Evolutionary conservation across 1,139 yeast genomes (phyloP), one percentile per base, ranked within the genome.

Genomic region (Pichia sp.): DNA sequence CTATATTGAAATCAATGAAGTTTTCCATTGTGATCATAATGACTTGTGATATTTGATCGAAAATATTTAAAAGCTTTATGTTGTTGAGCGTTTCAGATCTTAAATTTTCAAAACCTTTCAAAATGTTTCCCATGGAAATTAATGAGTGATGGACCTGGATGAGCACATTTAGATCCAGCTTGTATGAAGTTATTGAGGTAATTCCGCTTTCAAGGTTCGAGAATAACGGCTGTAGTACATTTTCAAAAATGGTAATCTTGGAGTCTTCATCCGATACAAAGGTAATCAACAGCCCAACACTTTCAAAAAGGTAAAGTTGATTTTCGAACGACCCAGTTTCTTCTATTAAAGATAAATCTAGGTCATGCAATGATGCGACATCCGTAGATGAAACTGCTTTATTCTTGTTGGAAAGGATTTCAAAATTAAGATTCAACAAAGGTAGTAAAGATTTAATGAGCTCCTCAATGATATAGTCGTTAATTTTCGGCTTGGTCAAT

Each of bases 71-170:
- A 63, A 61, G 70, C 58, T 65, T 72, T 3, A 19, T 15, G 59
- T 62, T 64, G 49, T 62, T 63, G 49, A 60, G 58, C 26, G 62
- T 64, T 38, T 59, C 59, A 19, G 55, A 45, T 38, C 50, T 52
- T 23, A 64, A 53, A 23, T 76, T 77, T 60, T 83, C 86, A 63
- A 87, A 84, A 1, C 98, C 98, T 65, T 93, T 80, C 2, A 92
- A 87, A 64, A 92, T 79, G 0, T 97, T 89, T 41, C 97, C 97
- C 53, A 93, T 81, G 0, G 97, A 93, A 84, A 89, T 82, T 50
- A 95, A 72, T 45, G 85, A 79, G 68, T 93, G 97, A 68, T 93
- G 97, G 2, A 90, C 85, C 67, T 90, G 95, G 49, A 88, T 71
- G 4, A 85, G 77, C 42, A 79, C 66, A 49, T 77, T 75, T 26